Evolutionary conservation across 768 basidiomycete species (phyloP).

Genomic region (Boletus tylopilopsis): DNA sequence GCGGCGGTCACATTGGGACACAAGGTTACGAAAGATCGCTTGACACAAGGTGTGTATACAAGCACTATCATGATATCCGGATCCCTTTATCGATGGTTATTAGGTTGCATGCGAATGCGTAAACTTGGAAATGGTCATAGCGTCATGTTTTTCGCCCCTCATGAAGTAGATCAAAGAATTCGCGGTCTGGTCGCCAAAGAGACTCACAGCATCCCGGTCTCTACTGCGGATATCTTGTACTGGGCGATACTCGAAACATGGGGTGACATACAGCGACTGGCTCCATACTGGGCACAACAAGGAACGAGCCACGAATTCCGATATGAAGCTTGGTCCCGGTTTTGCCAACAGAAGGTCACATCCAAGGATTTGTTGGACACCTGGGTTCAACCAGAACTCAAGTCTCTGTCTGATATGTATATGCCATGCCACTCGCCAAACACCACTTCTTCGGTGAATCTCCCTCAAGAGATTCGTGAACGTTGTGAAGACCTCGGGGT

Average conservation of each 20-base stretch:
- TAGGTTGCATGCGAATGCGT: background rate
- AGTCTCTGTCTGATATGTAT: too few species aligned
- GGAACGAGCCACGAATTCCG: background rate
- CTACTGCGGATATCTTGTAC: background rate
- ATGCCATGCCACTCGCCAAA: background rate
- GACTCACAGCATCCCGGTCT: background rate
- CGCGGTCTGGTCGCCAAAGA: background rate
- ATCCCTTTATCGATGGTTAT: background rate
- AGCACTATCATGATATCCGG: background rate
- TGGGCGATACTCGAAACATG: background rate
- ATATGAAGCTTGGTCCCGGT: background rate
- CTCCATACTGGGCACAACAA: too few species aligned
- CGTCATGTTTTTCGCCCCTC: background rate
- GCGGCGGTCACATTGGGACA: background rate
- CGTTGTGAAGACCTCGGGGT: too few species aligned
- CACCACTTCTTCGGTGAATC: background rate
- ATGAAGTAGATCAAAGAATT: background rate
- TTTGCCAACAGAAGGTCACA: background rate
- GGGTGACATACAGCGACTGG: background rate
- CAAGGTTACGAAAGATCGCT: background rate
- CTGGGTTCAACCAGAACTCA: too few species aligned
- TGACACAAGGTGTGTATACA: background rate
- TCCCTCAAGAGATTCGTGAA: background rate
- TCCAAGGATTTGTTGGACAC: background rate
- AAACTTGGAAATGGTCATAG: background rate